These are phyloP conservation scores for Ophiobolus disseminans DNA, from an alignment of 2,329 filamentous ascomycete species.

Conservation along the genomic window DNA sequence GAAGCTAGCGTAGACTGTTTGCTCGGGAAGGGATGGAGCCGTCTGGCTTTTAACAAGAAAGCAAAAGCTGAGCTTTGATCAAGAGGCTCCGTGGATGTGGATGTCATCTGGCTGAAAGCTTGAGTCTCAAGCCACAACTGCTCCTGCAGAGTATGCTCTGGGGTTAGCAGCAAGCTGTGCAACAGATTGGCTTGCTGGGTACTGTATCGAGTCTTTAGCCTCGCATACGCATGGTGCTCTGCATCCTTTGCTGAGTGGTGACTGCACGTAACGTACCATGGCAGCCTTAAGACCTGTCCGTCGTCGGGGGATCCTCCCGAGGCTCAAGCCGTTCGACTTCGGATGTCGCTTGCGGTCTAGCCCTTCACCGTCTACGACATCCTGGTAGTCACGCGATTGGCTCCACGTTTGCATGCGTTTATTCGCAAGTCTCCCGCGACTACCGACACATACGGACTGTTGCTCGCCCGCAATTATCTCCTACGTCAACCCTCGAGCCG, in stretches of 20 bases:
- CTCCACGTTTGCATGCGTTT: slow-evolving; percentile 31
- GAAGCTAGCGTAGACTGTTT: no score
- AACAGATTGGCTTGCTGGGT: slow-evolving; percentile 38
- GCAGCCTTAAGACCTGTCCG: slow-evolving; percentile 30
- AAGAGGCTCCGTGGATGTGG: slow-evolving; percentile 32
- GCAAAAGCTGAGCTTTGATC: slow-evolving; percentile 21
- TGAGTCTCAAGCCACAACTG: slow-evolving; percentile 25
- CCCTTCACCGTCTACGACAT: slow-evolving; percentile 33
- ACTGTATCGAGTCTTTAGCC: slow-evolving; percentile 34
- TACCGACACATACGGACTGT: slow-evolving; percentile 26
- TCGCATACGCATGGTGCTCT: slow-evolving; percentile 39
- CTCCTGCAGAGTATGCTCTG: slow-evolving; percentile 23
- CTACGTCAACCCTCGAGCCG: no score
- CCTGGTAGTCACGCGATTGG: slow-evolving; percentile 40
- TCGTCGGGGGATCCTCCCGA: slow-evolving; percentile 41
- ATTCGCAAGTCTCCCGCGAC: slow-evolving; percentile 31
- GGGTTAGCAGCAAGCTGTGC: slow-evolving; percentile 32
- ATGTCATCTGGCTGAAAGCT: slow-evolving; percentile 29
- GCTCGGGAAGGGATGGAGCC: slow-evolving; percentile 19
- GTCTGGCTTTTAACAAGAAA: slow-evolving; percentile 30
- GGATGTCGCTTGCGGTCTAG: slow-evolving; percentile 34
- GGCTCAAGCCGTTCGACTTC: slow-evolving; percentile 35
- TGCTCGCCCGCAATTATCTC: not conserved
- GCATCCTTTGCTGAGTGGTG: slow-evolving; percentile 30
- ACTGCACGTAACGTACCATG: slow-evolving; percentile 31